Conservation (phyloP, 2,329 filamentous ascomycete genomes). For the Lasiodiplodia hormozganensis region DNA sequence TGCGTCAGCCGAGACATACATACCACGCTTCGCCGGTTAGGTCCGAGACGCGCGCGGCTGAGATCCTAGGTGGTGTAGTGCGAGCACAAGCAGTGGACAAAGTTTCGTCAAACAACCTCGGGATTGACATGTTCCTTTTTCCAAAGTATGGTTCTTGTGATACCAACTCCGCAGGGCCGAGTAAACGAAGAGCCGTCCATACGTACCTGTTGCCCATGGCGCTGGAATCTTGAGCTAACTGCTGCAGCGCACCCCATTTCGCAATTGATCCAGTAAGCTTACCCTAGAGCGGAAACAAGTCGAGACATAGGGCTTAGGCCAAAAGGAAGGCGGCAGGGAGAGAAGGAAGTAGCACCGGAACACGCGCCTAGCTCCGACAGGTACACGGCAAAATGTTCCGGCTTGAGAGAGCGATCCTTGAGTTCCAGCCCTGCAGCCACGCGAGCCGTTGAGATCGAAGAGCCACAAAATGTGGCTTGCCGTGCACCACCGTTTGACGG, state of each 20-base stretch:
- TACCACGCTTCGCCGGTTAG: not conserved
- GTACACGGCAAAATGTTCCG: not conserved
- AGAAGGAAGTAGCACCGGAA: not conserved
- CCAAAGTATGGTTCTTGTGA: not conserved
- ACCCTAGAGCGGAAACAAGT: not conserved
- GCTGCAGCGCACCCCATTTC: not conserved
- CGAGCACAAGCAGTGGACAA: not conserved
- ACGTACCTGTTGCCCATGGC: not conserved
- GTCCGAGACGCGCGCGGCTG: not conserved
- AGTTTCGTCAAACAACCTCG: not conserved
- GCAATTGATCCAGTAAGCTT: conserved; percentile 2
- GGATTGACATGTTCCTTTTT: not conserved
- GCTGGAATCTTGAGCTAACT: not conserved
- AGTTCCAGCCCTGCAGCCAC: not conserved
- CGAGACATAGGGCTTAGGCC: not conserved
- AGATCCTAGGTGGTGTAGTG: not conserved
- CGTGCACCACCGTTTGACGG: not conserved
- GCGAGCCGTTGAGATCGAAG: conserved; percentile 16
- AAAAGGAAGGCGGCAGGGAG: not conserved
- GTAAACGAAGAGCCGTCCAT: not conserved
- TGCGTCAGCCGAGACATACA: not conserved
- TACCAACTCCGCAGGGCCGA: not conserved
- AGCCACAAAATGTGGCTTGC: not conserved
- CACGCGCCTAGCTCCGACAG: too few relatives aligned
- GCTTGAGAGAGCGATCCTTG: conserved; percentile 6